A percentile compares a stretch with the other conserved stretches of the same genome.
Evolutionary conservation across 2,329 filamentous ascomycete genomes (phyloP).

Genomic region (Trichoderma sp.): DNA sequence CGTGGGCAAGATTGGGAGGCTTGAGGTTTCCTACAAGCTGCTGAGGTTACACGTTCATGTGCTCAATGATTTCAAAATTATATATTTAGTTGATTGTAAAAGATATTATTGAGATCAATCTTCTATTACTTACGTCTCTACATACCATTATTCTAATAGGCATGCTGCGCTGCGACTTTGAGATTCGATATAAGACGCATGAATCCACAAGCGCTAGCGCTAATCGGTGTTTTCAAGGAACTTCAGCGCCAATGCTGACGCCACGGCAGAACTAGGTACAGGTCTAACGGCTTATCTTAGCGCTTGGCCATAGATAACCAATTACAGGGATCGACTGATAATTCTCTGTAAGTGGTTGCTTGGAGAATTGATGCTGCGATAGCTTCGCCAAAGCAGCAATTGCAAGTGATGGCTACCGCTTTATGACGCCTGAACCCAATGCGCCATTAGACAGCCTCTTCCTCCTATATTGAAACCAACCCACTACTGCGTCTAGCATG

Average conservation of each 20-base stretch:
- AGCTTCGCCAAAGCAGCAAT: background rate
- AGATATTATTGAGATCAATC: background rate
- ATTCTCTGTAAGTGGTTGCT: slow-evolving; percentile 6
- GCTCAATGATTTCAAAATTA: background rate
- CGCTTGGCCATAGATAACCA: slow-evolving; percentile 4
- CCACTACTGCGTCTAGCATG: slow-evolving; percentile 30
- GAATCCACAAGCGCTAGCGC: background rate
- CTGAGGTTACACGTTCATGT: background rate
- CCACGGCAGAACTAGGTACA: background rate
- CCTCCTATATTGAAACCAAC: too few relatives aligned
- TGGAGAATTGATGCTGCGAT: background rate
- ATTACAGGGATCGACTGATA: slow-evolving; percentile 8
- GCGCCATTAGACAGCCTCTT: background rate
- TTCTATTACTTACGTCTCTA: background rate
- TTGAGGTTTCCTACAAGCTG: background rate
- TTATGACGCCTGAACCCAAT: slow-evolving; percentile 8
- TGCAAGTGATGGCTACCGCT: slow-evolving; percentile 5
- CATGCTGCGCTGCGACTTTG: background rate
- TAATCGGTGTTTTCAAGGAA: slow-evolving; percentile 2
- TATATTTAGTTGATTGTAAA: background rate
- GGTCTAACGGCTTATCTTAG: slow-evolving; percentile 19
- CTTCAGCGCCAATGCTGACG: background rate
- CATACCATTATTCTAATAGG: background rate
- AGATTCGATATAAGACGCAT: background rate
- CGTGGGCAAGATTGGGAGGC: background rate